Evolutionary conservation across 2,329 filamentous ascomycete species (phyloP), one percentile per base, ranked within the genome.

Genomic region (Cadophora sp.): DNA sequence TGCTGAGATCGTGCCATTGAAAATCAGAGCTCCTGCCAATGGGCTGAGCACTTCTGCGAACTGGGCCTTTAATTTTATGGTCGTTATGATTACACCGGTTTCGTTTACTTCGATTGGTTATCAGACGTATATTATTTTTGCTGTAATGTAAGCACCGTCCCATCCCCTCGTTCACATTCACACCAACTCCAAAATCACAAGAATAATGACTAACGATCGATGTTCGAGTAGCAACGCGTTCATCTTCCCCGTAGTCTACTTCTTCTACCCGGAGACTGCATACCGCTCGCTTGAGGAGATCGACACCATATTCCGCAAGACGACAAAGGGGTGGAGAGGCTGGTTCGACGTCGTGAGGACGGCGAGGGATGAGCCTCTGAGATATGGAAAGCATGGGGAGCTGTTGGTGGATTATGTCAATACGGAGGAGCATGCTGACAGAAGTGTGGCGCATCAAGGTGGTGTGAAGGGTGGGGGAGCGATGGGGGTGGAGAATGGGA

Each of bases 121-220:
- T 79, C 81, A 87, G 73, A 91, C 88, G 0, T 91, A 91, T 77
- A 85, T 87, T 74, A 86, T 91, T 72, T 92, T 91, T 74, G 88
- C 88, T 24, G 71, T 69, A 12, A 71, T 73, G 40, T 64, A 68
- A 31, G 64, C 64, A 16, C 43, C 60, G 58, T 29, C 79, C 6
- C 78, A 78, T 1, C 71, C 79, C 24, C 69, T 71, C 9, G 77
- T 80, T 31, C 22, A 4, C 3, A 5, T 37, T 22, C 55, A 24
- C 19, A 19, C 64, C 79, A 43, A 83, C 66, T 85, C 79, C 66
- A 90, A 91, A 69, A 19, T 3, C 14, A 2, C 40, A 16, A 3
- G 40, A 19, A 12, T 4, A 43, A 43, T 43, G 77, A 79, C 19
- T 85, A 87, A 81, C 87, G 14, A 16, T 43, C 14, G 40, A 19